Base-by-base conservation (phyloP, 1,284 basidiomycete genomes). In the Boletus chippewaensis region DNA sequence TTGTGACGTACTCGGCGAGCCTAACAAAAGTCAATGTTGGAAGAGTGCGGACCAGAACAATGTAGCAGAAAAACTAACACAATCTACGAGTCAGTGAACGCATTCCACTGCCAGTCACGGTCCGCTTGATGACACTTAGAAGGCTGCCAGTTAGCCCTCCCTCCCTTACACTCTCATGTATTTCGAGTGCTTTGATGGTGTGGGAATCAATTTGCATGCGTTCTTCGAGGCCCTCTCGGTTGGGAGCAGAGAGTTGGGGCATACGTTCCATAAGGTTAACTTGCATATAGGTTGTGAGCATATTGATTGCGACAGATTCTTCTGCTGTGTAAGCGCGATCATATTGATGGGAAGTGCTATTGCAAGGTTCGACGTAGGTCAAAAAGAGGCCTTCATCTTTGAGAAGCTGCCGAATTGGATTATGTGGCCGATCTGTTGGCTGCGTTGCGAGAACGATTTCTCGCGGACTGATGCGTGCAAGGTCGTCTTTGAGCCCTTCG, bases 171-270 rank as follows among this genome's bases (percentile, higher is more conserved):
- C 79, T 79, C 68, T 94, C 89, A 28, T 84, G 77, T 51, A 97
- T 87, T 69, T 97, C 93, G 20, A 96, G 79, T 8, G 89, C 87
- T 60, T 86, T 87, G 61, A 95, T 83, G 1, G 94, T 95, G 64
- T 94, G 86, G 2, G 88, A 80, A 65, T 95, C 92, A 53, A 95
- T 93, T 60, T 91, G 87, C 89, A 95, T 92, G 28, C 82, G 76
- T 22, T 74, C 69, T n/a, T 72, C 67, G 2, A 65, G 60, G 9
- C 67, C 72, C 64, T 92, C 87, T 51, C 76, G 79, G 45, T 71
- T 77, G 0, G 90, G 89, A 13, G 71, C 65, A 28, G 75, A 70
- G 16, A 91, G 73, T 13, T 62, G 60, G 4, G 91, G 90, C 83
- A 90, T 91, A 57, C 83, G 76, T 47, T 93, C 91, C 59, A 93